Evolutionary conservation across 1,284 basidiomycete genomes (phyloP), one percentile per base, ranked within the genome.

Genomic region (Cryptococcus sp.): DNA sequence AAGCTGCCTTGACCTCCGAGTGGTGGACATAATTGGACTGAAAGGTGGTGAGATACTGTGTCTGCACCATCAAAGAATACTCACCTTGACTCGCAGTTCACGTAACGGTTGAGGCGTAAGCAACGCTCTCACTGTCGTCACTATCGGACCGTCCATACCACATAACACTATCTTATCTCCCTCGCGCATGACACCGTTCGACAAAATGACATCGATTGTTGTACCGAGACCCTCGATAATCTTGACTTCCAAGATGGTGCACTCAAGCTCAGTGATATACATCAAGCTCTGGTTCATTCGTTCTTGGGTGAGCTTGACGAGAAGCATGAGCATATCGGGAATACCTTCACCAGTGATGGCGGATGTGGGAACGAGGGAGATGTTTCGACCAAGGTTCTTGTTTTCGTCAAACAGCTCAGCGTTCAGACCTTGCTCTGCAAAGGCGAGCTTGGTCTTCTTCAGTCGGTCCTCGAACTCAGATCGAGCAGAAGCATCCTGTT

Each of bases 201-300:
- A 94, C 55, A 98, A 81, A 14, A 98, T 87, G 36, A 98, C 93
- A 80, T 98, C 96, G 68, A 98, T 94, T 1, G 96, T 98, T 42
- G 95, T 98, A 48, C 96, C 96, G 51, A 98, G 81, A 73, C 96
- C 96, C 78, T 99, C 96, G 67, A 98, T 87, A 61, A 98, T 90
- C 83, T 99, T 99, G 76, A 98, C 96, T 78, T 98, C 96, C 55
- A 99, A 84, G 30, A 99, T 93, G n/a, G 96, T 99, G 76, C 94
- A 98, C 79, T 98, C 94, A 54, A 98, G 82, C 76, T 98, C 94
- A 34, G 93, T 92, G 56, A 98, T 84, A 79, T 98, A 99, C 96
- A 98, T 99, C 63, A 99, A 82, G 50, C 87, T 84, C 73, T 95
- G 90, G 73, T 89, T 94, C 95, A 99, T 98, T 59, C 96, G 86